phyloP scores from a whole-genome alignment of 768 basidiomycete species.

The Stropharia rugosoannulata region DNA sequence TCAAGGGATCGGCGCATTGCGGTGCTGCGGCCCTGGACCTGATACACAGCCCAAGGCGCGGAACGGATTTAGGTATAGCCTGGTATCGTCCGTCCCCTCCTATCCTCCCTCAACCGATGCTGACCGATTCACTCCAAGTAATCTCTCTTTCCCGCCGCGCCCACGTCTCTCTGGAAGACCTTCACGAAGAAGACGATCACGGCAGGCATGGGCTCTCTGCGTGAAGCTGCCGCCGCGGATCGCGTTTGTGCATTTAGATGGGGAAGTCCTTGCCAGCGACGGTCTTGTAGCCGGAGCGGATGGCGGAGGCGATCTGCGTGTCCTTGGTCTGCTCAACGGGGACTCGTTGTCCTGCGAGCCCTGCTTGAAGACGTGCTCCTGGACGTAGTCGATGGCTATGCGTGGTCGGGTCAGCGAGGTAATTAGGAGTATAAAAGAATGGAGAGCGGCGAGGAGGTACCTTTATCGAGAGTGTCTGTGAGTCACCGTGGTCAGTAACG shows the following conservation, averaged over 20 bases:
- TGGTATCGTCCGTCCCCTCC: no score
- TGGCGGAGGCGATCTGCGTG: slow-evolving; percentile 25
- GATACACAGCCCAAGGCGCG: no score
- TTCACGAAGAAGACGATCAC: no score
- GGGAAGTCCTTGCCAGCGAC: slow-evolving; percentile 20
- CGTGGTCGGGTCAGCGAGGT: not conserved
- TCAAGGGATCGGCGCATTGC: no score
- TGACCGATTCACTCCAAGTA: no score
- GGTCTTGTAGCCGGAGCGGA: slow-evolving; percentile 21
- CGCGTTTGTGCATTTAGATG: not conserved
- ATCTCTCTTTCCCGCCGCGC: no score
- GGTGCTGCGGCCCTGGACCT: no score
- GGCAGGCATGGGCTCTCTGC: no score
- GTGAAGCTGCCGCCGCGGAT: not conserved
- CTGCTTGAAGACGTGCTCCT: slow-evolving; percentile 19
- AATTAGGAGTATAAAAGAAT: no score
- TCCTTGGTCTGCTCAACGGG: slow-evolving; percentile 29
- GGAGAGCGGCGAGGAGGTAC: not conserved
- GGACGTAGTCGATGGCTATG: slow-evolving; percentile 17
- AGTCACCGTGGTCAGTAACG: not conserved
- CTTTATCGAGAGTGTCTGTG: not conserved
- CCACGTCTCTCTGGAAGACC: no score
- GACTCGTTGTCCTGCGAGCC: slow-evolving; percentile 31
- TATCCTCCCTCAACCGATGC: no score
- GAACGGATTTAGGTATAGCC: no score